phyloP scores from a whole-genome alignment of 805 yeast species.

The Hanseniaspora pseudoguilliermondii region DNA sequence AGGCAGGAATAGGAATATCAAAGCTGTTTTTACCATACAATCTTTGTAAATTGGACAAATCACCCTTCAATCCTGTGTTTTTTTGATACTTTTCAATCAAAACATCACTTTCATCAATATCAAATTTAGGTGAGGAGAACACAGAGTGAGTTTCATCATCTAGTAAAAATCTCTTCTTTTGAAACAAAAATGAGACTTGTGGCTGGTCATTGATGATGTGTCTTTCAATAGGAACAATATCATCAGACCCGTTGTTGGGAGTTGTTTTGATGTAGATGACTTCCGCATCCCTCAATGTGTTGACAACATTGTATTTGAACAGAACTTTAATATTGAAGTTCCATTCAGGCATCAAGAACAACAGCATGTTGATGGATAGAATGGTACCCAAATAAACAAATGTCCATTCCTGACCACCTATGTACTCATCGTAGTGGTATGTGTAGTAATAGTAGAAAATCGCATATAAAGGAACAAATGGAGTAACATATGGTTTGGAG shows the following conservation, averaged over 20 bases:
- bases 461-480: constrained; percentile 71
- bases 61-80: constrained; percentile 44
- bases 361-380: constrained; percentile 56
- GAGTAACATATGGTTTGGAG: constrained; percentile 67
- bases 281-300: constrained; percentile 47
- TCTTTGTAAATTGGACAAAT: constrained; percentile 37
- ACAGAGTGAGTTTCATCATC: constrained; percentile 33
- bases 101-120: constrained; percentile 44
- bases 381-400: constrained; percentile 71
- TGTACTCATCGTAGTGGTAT: constrained; percentile 62
- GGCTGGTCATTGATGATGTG: constrained; percentile 42
- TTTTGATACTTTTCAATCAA: constrained; percentile 42
- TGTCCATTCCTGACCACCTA: constrained; percentile 91
- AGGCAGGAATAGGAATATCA: constrained; percentile 91
- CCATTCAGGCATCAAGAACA: constrained; percentile 93
- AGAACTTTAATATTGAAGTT: constrained; percentile 53
- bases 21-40: constrained; percentile 75
- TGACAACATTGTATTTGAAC: constrained; percentile 53
- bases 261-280: constrained; percentile 68
- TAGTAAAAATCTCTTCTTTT: constrained; percentile 79
- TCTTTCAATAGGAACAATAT: constrained; percentile 53
- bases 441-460: constrained; percentile 51
- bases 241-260: constrained; percentile 76
- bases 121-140: constrained; percentile 73
- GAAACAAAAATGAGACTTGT: constrained; percentile 68